Base-by-base conservation (phyloP, 768 basidiomycete species). In the Hysterangium stoloniferum region DNA sequence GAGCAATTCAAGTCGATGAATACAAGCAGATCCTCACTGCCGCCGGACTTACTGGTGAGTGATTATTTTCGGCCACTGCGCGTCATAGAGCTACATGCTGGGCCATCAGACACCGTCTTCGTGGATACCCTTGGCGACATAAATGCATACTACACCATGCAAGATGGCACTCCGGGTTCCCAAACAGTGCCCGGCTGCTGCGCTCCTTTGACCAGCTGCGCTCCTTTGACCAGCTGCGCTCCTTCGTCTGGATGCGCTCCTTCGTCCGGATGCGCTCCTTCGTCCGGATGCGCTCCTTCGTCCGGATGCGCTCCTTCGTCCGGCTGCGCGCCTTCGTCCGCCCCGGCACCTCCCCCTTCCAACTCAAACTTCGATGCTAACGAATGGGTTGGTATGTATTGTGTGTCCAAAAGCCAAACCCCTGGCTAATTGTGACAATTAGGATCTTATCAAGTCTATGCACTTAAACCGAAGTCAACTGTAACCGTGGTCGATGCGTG, bases 361-460 rank as follows among this genome's bases (percentile, higher is more conserved):
- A 15, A 29, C 17, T 32, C 6, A 11, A 41, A 45, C 52, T 52
- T 69, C 41, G 65, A 78, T 46, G 62, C 69, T 27, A 75, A 78
- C 46, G 64, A 68, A 17, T 74, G 68, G 66, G 69, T 70, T 32
- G 66, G 76, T 74, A 13, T 4, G 41, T 4, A 25, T 28, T n/a
- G 20, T 22, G 22, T 15, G 12, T 38, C 34, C 5, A 4, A 8
- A 15, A 17, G 4, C 22, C n/a, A 1, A 11, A 19, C 15, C 6
- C 8, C 4, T 19, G 8, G 11, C n/a, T 11, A 5, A 45, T 5
- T 6, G 8, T 41, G 13, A 5, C 40, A 22, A 24, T 33, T 52
- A 77, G 74, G 62, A 6, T 73, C 75, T 2, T 79, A 68, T 60
- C 70, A 71, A 43, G 71, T 80, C 19, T 71, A 69, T 31, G 75